phyloP scores from a whole-genome alignment of 768 basidiomycete species.

The Mycena floridula region DNA sequence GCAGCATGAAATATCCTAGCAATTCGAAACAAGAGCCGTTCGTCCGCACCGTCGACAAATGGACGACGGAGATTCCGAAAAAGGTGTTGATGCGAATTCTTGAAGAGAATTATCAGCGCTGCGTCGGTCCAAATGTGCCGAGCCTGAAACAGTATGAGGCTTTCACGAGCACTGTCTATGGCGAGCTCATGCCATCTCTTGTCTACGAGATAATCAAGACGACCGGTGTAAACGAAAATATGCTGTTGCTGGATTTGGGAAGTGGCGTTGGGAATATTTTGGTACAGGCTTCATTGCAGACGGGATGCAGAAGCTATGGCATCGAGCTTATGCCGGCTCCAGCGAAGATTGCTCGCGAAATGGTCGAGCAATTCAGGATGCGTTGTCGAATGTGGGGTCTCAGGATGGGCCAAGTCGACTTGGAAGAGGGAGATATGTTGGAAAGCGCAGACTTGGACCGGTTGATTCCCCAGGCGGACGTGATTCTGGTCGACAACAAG shows the following conservation, averaged over 20 bases:
- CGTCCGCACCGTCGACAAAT: conserved; percentile 37
- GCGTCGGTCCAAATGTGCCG: conserved; percentile 86
- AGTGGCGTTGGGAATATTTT: conserved; percentile 85
- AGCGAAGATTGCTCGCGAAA: conserved; percentile 70
- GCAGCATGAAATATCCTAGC: conserved; percentile 57
- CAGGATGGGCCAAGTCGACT: conserved; percentile 62
- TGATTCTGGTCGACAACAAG: conserved; percentile 88
- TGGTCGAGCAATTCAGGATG: conserved; percentile 67
- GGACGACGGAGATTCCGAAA: conserved; percentile 53
- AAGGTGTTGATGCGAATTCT: conserved; percentile 69
- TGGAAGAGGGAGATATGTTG: conserved; percentile 86
- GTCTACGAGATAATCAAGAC: conserved; percentile 64
- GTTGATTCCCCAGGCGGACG: conserved; percentile 77
- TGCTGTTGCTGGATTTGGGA: conserved; percentile 78
- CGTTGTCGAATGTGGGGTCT: conserved; percentile 93
- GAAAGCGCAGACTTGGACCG: conserved; percentile 57
- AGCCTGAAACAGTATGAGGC: conserved; percentile 75
- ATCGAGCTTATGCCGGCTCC: conserved; percentile 75
- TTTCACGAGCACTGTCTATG: conserved; percentile 83
- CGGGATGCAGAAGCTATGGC: conserved; percentile 72
- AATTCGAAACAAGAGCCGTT: conserved; percentile 46
- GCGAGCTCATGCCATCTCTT: conserved; percentile 81
- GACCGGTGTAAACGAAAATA: conserved; percentile 50
- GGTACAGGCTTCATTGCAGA: conserved; percentile 75
- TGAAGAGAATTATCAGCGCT: conserved; percentile 91